A percentile compares a stretch with the other conserved stretches of the same genome.
Conservation (phyloP, 305 asterid genomes). For the Fraxinus sp. region DNA sequence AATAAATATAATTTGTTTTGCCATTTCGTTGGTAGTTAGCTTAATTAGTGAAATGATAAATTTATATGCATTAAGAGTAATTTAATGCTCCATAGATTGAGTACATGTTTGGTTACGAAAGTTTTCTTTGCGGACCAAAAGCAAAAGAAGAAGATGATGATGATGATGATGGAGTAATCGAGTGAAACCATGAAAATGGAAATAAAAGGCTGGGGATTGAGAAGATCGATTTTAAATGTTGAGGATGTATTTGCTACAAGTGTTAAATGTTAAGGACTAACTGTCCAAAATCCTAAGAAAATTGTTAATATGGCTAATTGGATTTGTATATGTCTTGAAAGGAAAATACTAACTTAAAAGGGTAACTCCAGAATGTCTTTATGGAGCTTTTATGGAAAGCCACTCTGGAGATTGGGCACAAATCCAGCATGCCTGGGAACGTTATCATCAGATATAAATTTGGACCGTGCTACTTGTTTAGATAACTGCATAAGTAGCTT, state of each 20-base stretch:
- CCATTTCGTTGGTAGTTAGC: neutral
- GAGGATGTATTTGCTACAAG: neutral
- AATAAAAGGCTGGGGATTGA: neutral
- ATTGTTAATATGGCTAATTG: neutral
- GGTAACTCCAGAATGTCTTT: no score
- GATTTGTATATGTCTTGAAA: neutral
- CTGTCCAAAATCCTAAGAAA: neutral
- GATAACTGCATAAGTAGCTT: no score
- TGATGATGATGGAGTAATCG: neutral
- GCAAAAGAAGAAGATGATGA: neutral
- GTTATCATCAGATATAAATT: neutral
- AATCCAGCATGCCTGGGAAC: neutral
- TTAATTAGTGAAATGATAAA: no score
- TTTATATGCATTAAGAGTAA: neutral
- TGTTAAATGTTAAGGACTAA: neutral
- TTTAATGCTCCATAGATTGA: neutral
- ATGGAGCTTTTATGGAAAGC: neutral
- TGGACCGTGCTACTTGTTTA: no score
- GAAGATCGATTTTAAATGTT: neutral
- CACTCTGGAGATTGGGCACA: neutral
- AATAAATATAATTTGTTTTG: no score
- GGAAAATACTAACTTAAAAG: neutral
- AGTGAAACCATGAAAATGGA: neutral
- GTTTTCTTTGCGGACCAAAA: no score
- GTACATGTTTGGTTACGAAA: neutral